These are phyloP conservation scores for Syncephalis fuscata DNA, from an alignment of 371 early-diverging fungal genomes.

Conservation along the genomic window DNA sequence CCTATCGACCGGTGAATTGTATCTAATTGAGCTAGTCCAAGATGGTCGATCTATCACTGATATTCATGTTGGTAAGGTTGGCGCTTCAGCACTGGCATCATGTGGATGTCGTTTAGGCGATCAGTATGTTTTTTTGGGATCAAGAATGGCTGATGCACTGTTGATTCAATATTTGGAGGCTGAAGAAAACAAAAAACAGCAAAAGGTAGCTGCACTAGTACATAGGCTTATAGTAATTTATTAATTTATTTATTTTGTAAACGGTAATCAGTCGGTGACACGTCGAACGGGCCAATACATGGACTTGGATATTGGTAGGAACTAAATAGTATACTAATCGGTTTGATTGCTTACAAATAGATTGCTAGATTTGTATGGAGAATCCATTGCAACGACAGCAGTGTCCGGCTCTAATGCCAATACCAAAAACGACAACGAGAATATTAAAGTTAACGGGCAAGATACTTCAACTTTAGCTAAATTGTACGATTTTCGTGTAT, in stretches of 20 bases:
- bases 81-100: slow-evolving; percentile 27
- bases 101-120: slow-evolving; percentile 34
- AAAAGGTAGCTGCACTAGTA: slow-evolving; percentile 11
- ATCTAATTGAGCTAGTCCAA: slow-evolving; percentile 43
- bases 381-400: slow-evolving; percentile 2
- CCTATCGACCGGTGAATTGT: slow-evolving; percentile 47
- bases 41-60: slow-evolving; percentile 38
- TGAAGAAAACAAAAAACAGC: background rate
- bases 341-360: background rate
- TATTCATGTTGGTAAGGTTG: slow-evolving; percentile 21
- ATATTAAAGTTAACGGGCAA: slow-evolving; percentile 11
- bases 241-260: no score
- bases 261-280: background rate
- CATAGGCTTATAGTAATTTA: no score
- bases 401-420: background rate
- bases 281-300: background rate
- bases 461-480: slow-evolving; percentile 12
- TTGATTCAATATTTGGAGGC: slow-evolving; percentile 38
- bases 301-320: background rate
- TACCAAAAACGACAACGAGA: slow-evolving; percentile 7
- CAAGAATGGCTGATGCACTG: slow-evolving; percentile 59
- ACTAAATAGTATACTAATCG: background rate
- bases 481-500: slow-evolving; percentile 39
- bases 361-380: slow-evolving; percentile 21
- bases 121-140: slow-evolving; percentile 66